Evolutionary conservation across 495 filamentous ascomycete genomes (phyloP).

Genomic region (Penicillium steckii): DNA sequence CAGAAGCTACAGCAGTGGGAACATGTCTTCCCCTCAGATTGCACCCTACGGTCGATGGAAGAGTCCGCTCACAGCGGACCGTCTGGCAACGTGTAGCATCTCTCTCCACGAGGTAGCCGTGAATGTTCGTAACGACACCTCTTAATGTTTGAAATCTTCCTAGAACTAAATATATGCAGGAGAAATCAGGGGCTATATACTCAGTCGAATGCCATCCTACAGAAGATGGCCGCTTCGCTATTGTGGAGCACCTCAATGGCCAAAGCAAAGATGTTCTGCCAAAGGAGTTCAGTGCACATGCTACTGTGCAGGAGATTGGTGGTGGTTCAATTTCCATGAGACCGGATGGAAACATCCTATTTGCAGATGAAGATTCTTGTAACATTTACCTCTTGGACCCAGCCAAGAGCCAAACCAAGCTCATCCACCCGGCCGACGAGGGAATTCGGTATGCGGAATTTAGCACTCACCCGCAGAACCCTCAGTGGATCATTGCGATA

Average conservation of each 20-base stretch:
- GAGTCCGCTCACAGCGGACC: slow-evolving; percentile 41
- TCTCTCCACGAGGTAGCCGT: slow-evolving; percentile 30
- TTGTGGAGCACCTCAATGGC: slow-evolving; percentile 35
- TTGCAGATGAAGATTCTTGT: slow-evolving; percentile 36
- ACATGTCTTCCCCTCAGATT: slow-evolving; percentile 11
- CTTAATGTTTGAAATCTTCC: neutral
- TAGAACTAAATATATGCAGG: slow-evolving; percentile 12
- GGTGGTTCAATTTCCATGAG: slow-evolving; percentile 27
- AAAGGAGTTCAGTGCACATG: slow-evolving; percentile 35
- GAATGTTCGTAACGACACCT: slow-evolving; percentile 13
- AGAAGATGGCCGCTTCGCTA: slow-evolving; percentile 37
- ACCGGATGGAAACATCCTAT: slow-evolving; percentile 36
- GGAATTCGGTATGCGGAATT: slow-evolving; percentile 37
- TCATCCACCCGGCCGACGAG: slow-evolving; percentile 21
- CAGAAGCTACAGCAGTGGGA: neutral
- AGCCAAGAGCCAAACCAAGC: slow-evolving; percentile 16
- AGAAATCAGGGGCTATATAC: slow-evolving; percentile 35
- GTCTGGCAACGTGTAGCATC: slow-evolving; percentile 31
- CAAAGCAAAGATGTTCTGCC: slow-evolving; percentile 39
- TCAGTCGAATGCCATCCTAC: slow-evolving; percentile 39
- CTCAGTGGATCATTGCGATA: slow-evolving; percentile 40
- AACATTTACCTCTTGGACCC: slow-evolving; percentile 37
- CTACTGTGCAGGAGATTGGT: slow-evolving; percentile 42
- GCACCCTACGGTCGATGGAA: slow-evolving; percentile 46
- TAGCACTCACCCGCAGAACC: slow-evolving; percentile 31